Percentiles rank a stretch among this genome's conserved stretches.
These are phyloP conservation scores for Kondoa malvinella DNA, from an alignment of 768 basidiomycete genomes.

Conservation along the genomic window DNA sequence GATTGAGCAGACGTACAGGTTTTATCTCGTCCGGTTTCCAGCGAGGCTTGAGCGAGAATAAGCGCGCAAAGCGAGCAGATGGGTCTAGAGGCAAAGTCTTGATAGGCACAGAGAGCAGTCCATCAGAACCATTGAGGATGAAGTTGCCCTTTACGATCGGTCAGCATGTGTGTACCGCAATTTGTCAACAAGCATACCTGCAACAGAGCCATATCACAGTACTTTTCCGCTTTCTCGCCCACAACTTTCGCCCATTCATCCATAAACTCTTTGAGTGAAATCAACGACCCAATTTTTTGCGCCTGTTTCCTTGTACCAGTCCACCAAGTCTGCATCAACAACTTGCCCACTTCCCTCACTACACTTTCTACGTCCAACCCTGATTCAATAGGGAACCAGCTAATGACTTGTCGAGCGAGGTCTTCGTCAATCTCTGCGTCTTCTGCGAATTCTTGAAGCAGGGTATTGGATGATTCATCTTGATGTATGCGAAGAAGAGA, in stretches of 20 bases:
- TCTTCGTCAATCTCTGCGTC: conserved; percentile 42
- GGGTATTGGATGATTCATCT: neutral
- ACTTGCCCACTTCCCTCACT: conserved; percentile 59
- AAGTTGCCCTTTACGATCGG: conserved; percentile 50
- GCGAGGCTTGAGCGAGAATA: conserved; percentile 45
- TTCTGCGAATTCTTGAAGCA: neutral
- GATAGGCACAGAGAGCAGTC: conserved; percentile 56
- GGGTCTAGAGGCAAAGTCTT: conserved; percentile 60
- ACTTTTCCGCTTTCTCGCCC: conserved; percentile 55
- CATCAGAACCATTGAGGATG: conserved; percentile 35
- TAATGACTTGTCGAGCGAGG: conserved; percentile 44
- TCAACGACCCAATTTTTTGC: conserved; percentile 42
- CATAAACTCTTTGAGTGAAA: conserved; percentile 44
- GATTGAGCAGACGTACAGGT: conserved; percentile 30
- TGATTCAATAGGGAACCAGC: conserved; percentile 72
- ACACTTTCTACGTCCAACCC: conserved; percentile 46
- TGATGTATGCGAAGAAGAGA: conserved; percentile 53
- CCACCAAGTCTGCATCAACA: conserved; percentile 40
- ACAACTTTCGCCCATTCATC: conserved; percentile 53
- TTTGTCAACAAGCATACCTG: conserved; percentile 38
- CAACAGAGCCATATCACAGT: conserved; percentile 51
- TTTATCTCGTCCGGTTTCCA: conserved; percentile 39
- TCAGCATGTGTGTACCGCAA: neutral
- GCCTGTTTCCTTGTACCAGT: neutral
- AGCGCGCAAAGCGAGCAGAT: conserved; percentile 61